Conservation (phyloP, 2,329 filamentous ascomycete genomes). For the Phialophora tarda region DNA sequence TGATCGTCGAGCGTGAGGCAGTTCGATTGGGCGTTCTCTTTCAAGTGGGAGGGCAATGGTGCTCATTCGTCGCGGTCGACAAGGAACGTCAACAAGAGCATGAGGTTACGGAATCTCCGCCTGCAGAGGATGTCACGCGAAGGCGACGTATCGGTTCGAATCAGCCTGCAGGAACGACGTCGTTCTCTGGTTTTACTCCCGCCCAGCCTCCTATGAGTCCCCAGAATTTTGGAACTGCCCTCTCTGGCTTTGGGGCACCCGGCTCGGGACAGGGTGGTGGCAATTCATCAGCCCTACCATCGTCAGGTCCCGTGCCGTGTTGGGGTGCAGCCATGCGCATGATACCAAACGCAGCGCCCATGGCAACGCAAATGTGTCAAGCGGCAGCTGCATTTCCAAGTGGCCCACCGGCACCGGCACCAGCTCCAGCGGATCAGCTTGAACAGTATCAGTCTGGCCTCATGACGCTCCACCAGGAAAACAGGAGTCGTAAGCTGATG, state of each 20-base stretch:
- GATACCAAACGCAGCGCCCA: background rate
- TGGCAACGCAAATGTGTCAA: background rate
- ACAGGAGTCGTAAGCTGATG: background rate
- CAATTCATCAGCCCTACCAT: too few relatives aligned
- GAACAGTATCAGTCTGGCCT: background rate
- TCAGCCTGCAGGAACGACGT: background rate
- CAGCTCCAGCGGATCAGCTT: background rate
- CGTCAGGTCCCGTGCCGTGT: too few relatives aligned
- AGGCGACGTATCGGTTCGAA: background rate
- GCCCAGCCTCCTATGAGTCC: background rate
- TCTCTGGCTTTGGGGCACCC: background rate
- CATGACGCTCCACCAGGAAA: background rate
- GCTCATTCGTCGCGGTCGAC: constrained; percentile 73
- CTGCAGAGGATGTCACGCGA: background rate
- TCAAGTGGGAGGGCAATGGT: constrained; percentile 72
- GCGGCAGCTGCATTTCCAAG: background rate
- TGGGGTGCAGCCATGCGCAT: too few relatives aligned
- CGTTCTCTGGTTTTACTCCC: background rate
- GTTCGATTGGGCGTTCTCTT: constrained; percentile 69
- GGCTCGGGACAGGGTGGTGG: background rate
- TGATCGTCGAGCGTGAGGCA: constrained; percentile 69
- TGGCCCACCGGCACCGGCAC: background rate
- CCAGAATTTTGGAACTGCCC: background rate
- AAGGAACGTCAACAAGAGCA: constrained; percentile 37
- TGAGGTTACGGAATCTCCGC: background rate